Evolutionary conservation across 2,329 filamentous ascomycete species (phyloP).

Genomic region (Pseudocercospora crystallina): DNA sequence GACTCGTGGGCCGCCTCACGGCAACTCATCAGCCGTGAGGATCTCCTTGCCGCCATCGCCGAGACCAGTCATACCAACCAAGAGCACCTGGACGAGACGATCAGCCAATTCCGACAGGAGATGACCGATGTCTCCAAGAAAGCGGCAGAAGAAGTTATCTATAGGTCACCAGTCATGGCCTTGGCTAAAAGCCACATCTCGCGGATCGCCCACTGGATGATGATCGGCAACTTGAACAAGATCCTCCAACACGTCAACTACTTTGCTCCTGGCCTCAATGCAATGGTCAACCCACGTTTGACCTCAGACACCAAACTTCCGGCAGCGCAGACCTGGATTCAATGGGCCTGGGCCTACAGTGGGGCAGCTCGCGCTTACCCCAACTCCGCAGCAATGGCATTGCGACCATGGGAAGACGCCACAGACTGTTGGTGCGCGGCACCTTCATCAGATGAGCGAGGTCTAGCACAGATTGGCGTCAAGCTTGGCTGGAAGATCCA

Average conservation of each 20-base stretch:
- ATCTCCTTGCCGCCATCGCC: conserved; percentile 11
- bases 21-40: conserved; percentile 20
- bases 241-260: conserved; percentile 63
- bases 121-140: conserved; percentile 6
- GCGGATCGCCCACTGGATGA: conserved; percentile 32
- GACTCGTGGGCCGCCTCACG: conserved; percentile 10
- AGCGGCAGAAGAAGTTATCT: conserved; percentile 8
- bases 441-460: conserved; percentile 44
- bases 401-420: conserved; percentile 71
- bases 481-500: conserved; percentile 37
- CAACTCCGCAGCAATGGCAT: conserved; percentile 47
- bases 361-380: conserved; percentile 4
- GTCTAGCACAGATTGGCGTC: conserved; percentile 66
- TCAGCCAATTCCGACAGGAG: conserved; percentile 5
- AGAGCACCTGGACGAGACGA: conserved; percentile 14
- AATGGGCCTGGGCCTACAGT: not conserved
- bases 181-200: conserved; percentile 22
- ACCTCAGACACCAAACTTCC: conserved; percentile 57
- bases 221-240: conserved; percentile 28
- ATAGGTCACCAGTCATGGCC: conserved; percentile 10
- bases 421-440: conserved; percentile 86
- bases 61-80: conserved; percentile 12
- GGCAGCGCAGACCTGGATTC: not conserved
- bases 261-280: conserved; percentile 66
- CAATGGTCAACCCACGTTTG: conserved; percentile 58